These are phyloP conservation scores for Carex arenaria DNA, from an alignment of 202 grass and related monocot genomes.

Conservation along the genomic window DNA sequence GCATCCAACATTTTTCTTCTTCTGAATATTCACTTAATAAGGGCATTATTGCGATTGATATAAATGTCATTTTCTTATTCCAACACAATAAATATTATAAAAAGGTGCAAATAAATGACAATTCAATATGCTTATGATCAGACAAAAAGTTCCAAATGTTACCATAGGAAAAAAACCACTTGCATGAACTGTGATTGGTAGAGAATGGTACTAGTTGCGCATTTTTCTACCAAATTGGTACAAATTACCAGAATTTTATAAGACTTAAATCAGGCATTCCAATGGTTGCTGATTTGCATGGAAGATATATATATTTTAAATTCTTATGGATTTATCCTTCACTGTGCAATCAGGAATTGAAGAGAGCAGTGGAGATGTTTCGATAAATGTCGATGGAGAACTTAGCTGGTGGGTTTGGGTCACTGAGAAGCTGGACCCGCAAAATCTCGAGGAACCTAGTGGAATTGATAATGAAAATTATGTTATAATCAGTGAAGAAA, in stretches of 20 bases:
- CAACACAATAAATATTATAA: background rate
- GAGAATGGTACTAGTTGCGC: background rate
- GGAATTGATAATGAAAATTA: slow-evolving; percentile 85
- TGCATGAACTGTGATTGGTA: background rate
- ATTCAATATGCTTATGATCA: background rate
- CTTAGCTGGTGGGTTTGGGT: slow-evolving; percentile 43
- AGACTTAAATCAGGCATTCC: background rate
- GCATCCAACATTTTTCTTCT: background rate
- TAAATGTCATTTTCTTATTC: background rate
- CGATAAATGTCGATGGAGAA: slow-evolving; percentile 26
- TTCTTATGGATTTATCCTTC: background rate
- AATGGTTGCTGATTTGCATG: background rate
- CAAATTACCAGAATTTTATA: background rate
- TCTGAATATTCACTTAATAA: background rate
- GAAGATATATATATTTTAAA: background rate
- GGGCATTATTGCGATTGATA: background rate
- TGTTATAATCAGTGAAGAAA: slow-evolving; percentile 75
- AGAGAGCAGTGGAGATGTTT: slow-evolving; percentile 11
- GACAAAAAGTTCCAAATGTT: background rate
- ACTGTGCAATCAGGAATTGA: slow-evolving; percentile 7
- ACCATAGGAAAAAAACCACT: background rate
- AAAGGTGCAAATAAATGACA: background rate
- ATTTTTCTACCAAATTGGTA: background rate
- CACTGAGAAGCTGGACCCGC: slow-evolving; percentile 4
- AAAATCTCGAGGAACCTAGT: slow-evolving; percentile 78